Conservation (phyloP, 805 yeast genomes). For the Torulaspora franciscae region DNA sequence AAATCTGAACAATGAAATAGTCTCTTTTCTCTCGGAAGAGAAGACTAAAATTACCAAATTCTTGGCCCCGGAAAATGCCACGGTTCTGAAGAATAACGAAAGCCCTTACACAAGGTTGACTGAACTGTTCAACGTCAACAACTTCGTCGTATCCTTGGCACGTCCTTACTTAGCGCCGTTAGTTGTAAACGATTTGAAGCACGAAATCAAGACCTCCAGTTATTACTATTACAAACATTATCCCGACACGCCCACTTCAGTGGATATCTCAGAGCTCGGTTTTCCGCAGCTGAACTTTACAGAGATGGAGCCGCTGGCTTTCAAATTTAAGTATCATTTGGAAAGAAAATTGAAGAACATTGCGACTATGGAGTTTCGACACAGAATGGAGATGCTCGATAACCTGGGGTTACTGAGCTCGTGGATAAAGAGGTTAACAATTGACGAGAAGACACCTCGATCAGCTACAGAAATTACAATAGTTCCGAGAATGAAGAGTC, state of each 20-base stretch:
- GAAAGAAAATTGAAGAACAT: slow-evolving; percentile 48
- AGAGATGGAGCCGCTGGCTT: slow-evolving; percentile 36
- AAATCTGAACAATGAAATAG: slow-evolving; percentile 58
- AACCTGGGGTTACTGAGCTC: slow-evolving; percentile 70
- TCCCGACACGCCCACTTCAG: slow-evolving; percentile 34
- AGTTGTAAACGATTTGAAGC: slow-evolving; percentile 75
- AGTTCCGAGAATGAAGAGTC: slow-evolving; percentile 76
- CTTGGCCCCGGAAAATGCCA: slow-evolving; percentile 45
- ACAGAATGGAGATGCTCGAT: slow-evolving; percentile 75
- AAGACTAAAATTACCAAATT: slow-evolving; percentile 30
- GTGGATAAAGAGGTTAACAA: slow-evolving; percentile 65
- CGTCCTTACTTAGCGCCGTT: slow-evolving; percentile 92
- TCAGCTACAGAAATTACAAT: slow-evolving; percentile 81
- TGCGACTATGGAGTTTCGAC: slow-evolving; percentile 72
- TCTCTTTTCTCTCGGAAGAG: slow-evolving; percentile 46
- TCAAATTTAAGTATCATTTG: slow-evolving; percentile 34
- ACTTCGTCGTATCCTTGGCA: slow-evolving; percentile 84
- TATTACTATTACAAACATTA: slow-evolving; percentile 37
- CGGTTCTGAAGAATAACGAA: slow-evolving; percentile 40
- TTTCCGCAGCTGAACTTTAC: slow-evolving; percentile 32
- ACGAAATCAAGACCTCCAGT: slow-evolving; percentile 45
- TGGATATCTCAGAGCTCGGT: slow-evolving; percentile 19
- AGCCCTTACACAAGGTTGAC: slow-evolving; percentile 85
- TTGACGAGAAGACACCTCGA: slow-evolving; percentile 82
- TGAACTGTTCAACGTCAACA: slow-evolving; percentile 91